These are phyloP conservation scores for Didymella arachidicola DNA, from an alignment of 2,329 filamentous ascomycete species.

Conservation along the genomic window DNA sequence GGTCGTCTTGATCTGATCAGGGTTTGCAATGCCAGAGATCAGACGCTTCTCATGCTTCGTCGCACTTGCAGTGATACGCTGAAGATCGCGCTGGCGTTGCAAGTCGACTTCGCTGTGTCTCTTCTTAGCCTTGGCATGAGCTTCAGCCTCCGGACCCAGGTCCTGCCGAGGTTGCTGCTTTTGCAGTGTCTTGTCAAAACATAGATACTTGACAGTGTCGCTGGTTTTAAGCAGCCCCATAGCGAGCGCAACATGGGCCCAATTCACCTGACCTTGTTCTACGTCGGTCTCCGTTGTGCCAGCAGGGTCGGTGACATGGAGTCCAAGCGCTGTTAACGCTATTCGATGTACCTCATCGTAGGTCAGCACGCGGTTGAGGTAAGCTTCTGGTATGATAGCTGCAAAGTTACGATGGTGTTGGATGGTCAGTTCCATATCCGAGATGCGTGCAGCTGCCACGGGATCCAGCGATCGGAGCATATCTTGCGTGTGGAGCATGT, in stretches of 20 bases:
- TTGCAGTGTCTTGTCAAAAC: conserved; percentile 26
- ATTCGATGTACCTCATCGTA: conserved; percentile 69
- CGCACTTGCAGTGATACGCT: conserved; percentile 37
- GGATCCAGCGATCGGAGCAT: conserved; percentile 63
- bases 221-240: conserved; percentile 55
- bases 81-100: conserved; percentile 63
- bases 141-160: conserved; percentile 14
- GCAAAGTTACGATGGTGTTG: conserved; percentile 30
- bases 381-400: conserved; percentile 37
- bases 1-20: conserved; percentile 81
- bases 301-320: conserved; percentile 35
- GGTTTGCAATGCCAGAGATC: conserved; percentile 80
- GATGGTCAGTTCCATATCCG: conserved; percentile 31
- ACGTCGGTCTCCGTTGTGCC: conserved; percentile 12
- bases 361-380: conserved; percentile 61
- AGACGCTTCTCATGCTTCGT: conserved; percentile 85
- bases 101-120: conserved; percentile 24
- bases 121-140: conserved; percentile 21
- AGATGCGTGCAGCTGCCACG: conserved; percentile 32
- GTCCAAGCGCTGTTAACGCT: conserved; percentile 61
- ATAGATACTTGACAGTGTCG: conserved; percentile 58
- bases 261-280: conserved; percentile 40
- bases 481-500: conserved; percentile 69
- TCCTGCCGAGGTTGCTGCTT: conserved; percentile 17
- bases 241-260: conserved; percentile 53